These are phyloP conservation scores for Raphanus raphanistrum DNA, from an alignment of 345 rosid genomes.

Conservation along the genomic window DNA sequence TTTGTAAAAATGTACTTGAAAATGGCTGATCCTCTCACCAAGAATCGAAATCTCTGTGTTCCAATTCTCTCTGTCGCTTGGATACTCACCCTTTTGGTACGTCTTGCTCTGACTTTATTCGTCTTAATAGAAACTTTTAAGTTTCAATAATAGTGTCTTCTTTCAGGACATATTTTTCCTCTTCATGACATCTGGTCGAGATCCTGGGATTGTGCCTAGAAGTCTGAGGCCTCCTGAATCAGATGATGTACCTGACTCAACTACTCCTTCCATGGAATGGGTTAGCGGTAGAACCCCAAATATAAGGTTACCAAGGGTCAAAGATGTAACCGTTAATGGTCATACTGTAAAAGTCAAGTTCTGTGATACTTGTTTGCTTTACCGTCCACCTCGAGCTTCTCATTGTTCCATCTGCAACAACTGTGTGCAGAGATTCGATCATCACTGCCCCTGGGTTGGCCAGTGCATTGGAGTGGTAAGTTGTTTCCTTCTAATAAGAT, in stretches of 20 bases:
- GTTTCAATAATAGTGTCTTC: slow-evolving; percentile 21
- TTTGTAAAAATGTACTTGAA: slow-evolving; percentile 53
- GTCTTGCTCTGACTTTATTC: slow-evolving; percentile 15
- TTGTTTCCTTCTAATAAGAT: background rate
- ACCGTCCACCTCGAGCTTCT: slow-evolving; percentile 90
- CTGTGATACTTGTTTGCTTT: slow-evolving; percentile 87
- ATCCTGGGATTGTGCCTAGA: slow-evolving; percentile 89
- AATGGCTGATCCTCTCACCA: slow-evolving; percentile 47
- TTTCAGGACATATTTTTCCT: slow-evolving; percentile 76
- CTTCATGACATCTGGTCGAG: slow-evolving; percentile 73
- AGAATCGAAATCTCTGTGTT: slow-evolving; percentile 35
- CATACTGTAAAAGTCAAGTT: slow-evolving; percentile 73
- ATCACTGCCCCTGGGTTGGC: slow-evolving; percentile 99
- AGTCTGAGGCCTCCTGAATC: slow-evolving; percentile 59
- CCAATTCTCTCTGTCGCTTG: slow-evolving; percentile 50
- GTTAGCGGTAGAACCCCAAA: slow-evolving; percentile 46
- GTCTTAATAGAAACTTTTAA: slow-evolving; percentile 28
- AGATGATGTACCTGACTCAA: slow-evolving; percentile 45
- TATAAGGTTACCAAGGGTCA: slow-evolving; percentile 59
- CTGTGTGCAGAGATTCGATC: slow-evolving; percentile 93
- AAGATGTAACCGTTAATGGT: slow-evolving; percentile 64
- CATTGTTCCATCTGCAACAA: slow-evolving; percentile 98
- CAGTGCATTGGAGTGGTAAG: slow-evolving; percentile 94
- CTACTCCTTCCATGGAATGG: slow-evolving; percentile 71
- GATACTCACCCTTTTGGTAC: slow-evolving; percentile 65